Base-by-base conservation (phyloP, 2,329 filamentous ascomycete species). In the Didymella pinodella region DNA sequence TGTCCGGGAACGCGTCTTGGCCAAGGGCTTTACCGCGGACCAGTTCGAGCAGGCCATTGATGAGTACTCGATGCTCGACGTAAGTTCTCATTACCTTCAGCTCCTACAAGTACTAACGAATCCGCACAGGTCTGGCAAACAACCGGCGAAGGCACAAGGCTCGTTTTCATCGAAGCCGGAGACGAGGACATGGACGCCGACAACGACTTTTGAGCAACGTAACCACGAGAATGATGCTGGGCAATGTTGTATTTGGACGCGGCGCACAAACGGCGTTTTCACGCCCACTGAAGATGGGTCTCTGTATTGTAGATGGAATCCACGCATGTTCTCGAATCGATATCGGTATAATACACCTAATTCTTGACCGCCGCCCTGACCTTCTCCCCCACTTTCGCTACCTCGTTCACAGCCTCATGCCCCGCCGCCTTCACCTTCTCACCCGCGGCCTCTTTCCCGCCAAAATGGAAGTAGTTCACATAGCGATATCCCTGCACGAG, bases 1-100 rank as follows among this genome's bases (percentile, higher is more conserved):
- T 78, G 92, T 99, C 60, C 87, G 93, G 76, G 93, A 97, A 78
- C 83, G 95, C 65, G 93, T 99, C 29, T 84, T 98, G 70, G 95
- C 93, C 52, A 97, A 97, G 85, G 95, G 95, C 2, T 99, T 97
- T 78, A 99, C 94, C 0, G 90, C 93, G 65, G 92, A 98, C 78
- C 93, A 99, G 78, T 93, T 97, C 81, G 84, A 91, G 72, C 86
- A 86, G 67, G 90, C 93, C 20, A 84, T 99, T 74, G 90, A 97
- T 63, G 94, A 97, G 81, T 98, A 99, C 79, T 89, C 91, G 2
- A 83, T 86, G 65, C 81, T 96, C 61, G 91, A 97, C 82, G 95
- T 98, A 83, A 92, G 93, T 72, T 54, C 2, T 43, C 31, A 22
- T 25, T 6, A n/a, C 29, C 4, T 47, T 48, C 16, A 29, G 7